phyloP scores from a whole-genome alignment of 1,139 yeast species.

The Yamadazyma aaseri region DNA sequence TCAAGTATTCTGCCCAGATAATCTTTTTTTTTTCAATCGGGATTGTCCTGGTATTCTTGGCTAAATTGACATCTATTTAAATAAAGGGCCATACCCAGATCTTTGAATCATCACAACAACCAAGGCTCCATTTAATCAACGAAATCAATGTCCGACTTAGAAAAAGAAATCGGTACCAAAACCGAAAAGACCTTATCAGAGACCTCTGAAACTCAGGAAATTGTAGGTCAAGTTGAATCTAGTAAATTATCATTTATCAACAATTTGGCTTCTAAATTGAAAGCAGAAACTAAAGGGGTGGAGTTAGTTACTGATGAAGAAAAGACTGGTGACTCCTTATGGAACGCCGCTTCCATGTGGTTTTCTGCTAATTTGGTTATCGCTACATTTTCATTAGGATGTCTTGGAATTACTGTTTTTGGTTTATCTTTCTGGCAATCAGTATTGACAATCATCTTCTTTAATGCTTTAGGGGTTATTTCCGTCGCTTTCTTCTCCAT shows the following conservation, averaged over 20 bases:
- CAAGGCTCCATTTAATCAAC: too few relatives aligned
- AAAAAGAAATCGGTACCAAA: conserved; percentile 7
- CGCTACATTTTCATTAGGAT: conserved; percentile 81
- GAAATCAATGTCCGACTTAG: conserved; percentile 8
- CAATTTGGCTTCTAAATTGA: conserved; percentile 4
- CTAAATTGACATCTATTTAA: neutral
- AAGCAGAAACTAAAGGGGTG: conserved; percentile 62
- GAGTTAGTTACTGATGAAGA: conserved; percentile 69
- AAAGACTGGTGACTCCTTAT: conserved; percentile 57
- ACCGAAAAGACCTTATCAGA: conserved; percentile 2
- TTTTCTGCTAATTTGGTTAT: conserved; percentile 86
- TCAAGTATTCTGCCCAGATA: neutral
- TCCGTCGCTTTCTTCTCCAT: conserved; percentile 83
- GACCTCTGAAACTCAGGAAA: conserved; percentile 2
- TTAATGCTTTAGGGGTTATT: conserved; percentile 66
- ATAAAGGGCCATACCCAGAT: too few relatives aligned
- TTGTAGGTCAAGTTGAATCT: conserved; percentile 7
- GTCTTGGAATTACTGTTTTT: conserved; percentile 62
- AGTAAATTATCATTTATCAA: conserved; percentile 4
- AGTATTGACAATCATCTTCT: conserved; percentile 63
- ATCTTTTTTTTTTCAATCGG: neutral
- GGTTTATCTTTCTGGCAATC: conserved; percentile 65
- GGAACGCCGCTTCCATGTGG: conserved; percentile 89
- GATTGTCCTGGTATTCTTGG: conserved; percentile 1
- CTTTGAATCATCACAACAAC: too few relatives aligned